Conservation (phyloP, 257 asterid genomes). For the Thymus quinquecostatus region DNA sequence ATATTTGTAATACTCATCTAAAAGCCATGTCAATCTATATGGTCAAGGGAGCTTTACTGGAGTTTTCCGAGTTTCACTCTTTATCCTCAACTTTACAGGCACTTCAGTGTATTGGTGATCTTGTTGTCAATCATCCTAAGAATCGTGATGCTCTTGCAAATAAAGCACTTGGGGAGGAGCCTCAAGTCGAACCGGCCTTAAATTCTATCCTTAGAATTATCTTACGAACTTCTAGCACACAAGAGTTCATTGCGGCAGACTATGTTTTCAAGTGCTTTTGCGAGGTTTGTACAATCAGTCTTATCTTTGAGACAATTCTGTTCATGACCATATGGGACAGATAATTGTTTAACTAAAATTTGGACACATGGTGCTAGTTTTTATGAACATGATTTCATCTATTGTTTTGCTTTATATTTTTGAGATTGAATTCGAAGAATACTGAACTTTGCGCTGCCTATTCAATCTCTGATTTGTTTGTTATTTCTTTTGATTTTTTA, state of each 20-base stretch:
- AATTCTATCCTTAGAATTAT: constrained; percentile 81
- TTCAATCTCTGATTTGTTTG: constrained; percentile 16
- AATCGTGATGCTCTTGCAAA: constrained; percentile 82
- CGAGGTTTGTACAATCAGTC: constrained; percentile 64
- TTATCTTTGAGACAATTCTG: constrained; percentile 23
- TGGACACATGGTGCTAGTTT: constrained; percentile 3
- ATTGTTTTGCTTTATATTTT: background rate
- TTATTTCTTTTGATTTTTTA: constrained; percentile 15
- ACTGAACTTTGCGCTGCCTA: background rate
- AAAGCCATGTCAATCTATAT: constrained; percentile 7
- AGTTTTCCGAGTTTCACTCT: constrained; percentile 21
- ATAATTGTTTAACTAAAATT: background rate
- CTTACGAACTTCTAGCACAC: constrained; percentile 79
- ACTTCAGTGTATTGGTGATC: constrained; percentile 82
- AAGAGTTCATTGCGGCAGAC: constrained; percentile 87
- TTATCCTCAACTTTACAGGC: constrained; percentile 57
- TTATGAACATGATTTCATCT: background rate
- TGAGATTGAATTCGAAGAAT: background rate
- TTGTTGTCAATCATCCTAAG: constrained; percentile 66
- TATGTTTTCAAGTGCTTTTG: constrained; percentile 83
- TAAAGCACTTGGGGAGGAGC: constrained; percentile 88
- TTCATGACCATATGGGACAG: constrained; percentile 8
- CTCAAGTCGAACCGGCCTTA: constrained; percentile 77
- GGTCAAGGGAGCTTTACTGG: constrained; percentile 3
- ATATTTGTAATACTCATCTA: constrained; percentile 12